Percentiles rank a stretch among this genome's conserved stretches.
phyloP scores from a whole-genome alignment of 495 filamentous ascomycete genomes.

The Talaromyces thailandensis region DNA sequence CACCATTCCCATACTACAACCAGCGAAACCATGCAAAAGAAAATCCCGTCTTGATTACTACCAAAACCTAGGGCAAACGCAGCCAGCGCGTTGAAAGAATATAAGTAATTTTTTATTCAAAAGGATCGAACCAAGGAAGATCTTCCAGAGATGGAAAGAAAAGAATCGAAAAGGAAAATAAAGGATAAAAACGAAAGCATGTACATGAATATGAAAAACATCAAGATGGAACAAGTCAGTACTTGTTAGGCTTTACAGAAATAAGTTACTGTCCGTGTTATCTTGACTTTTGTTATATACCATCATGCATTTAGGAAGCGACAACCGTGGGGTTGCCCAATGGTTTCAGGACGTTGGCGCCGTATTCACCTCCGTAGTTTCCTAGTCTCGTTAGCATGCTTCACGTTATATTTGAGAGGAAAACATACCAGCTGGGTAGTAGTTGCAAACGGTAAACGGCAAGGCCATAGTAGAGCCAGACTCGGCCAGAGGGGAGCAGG shows the following conservation, averaged over 20 bases:
- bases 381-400: constrained; percentile 34
- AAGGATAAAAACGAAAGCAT: neutral
- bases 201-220: constrained; percentile 1
- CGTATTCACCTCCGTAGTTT: constrained; percentile 60
- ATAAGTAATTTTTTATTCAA: neutral
- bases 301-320: neutral
- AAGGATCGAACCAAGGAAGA: neutral
- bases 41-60: neutral
- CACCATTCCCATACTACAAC: neutral
- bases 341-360: constrained; percentile 49
- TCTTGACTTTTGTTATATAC: neutral
- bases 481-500: constrained; percentile 42
- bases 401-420: neutral
- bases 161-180: neutral
- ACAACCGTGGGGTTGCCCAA: constrained; percentile 22
- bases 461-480: constrained; percentile 36
- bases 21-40: neutral
- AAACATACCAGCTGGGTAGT: constrained; percentile 54
- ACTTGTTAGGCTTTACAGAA: neutral
- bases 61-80: neutral
- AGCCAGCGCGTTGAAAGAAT: neutral
- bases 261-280: neutral
- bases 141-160: constrained; percentile 1
- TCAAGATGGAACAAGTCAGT: neutral
- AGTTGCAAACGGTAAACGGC: constrained; percentile 82